Evolutionary conservation across 2,329 filamentous ascomycete genomes (phyloP), one percentile per base, ranked within the genome.

Genomic region (Fusarium camptoceras): DNA sequence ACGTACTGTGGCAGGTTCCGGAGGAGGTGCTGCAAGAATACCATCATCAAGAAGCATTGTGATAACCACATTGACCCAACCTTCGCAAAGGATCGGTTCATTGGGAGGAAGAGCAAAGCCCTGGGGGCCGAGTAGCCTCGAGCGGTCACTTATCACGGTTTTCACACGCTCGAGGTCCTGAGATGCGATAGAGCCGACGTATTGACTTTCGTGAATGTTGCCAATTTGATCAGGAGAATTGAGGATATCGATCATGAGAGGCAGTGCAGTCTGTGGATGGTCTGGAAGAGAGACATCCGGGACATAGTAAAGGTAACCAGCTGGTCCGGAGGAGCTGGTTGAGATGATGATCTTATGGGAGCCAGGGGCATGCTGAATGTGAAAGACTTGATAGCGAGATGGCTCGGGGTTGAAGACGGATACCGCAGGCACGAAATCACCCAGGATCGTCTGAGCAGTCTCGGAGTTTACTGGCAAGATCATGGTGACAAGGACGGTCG

Each of bases 141-240:
- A 55, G 14, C 59, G 27, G 6, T 42, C 34, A 12, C 59, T 55
- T 42, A 73, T 74, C 15, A 73, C 27, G n/a, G 54, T 20, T 0
- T 54, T 53, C 20, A 76, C 55, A 39, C 61, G 50, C 15, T 68
- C 64, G 8, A 76, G 30, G 18, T 71, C 59, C 9, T 63, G 43
- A 8, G 64, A 54, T 24, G 70, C 55, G 14, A 77, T 61, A 14
- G 68, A 71, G n/a, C 75, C 73, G 14, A 76, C 60, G 11, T 60
- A 55, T 15, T 43, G 56, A 44, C 61, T 64, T 24, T 60, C 51
- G 14, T 67, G 54, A 25, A 74, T 51, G 8, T 54, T 6, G 12
- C 62, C 65, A 24, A 73, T 51, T 6, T 66, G 44, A 8, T 59
- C 46, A 9, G 55, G 25, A 8, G 57, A 49, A 20, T 27, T 37